These are phyloP conservation scores for Spongiforma sp. DNA, from an alignment of 1,284 basidiomycete genomes.

Conservation along the genomic window DNA sequence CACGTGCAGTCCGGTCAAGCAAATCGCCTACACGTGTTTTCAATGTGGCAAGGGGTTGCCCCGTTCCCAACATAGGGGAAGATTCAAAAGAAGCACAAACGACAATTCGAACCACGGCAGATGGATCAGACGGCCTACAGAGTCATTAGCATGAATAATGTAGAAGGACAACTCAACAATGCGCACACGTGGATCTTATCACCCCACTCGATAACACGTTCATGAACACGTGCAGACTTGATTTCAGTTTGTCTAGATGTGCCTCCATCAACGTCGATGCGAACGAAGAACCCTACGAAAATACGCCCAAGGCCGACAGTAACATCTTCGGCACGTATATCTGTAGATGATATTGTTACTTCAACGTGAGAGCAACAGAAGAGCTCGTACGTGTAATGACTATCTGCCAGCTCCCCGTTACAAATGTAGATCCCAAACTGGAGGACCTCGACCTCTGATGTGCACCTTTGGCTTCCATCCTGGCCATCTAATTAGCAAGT, in stretches of 20 bases:
- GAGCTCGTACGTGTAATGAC: conserved; percentile 2
- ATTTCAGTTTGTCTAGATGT: conserved; percentile 3
- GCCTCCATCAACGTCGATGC: neutral
- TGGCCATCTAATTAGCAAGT: too few species aligned
- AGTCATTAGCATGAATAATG: neutral
- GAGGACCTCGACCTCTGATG: too few species aligned
- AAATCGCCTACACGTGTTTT: conserved; percentile 1
- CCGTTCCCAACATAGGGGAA: conserved; percentile 15
- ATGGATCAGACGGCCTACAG: conserved; percentile 9
- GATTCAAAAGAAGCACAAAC: conserved; percentile 22
- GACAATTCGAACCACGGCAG: neutral
- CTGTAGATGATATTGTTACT: neutral
- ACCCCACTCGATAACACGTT: conserved; percentile 9
- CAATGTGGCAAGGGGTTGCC: conserved; percentile 8
- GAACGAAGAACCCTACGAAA: conserved; percentile 13
- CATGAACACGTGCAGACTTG: conserved; percentile 4
- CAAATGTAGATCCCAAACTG: too few species aligned
- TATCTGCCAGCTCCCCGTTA: too few species aligned
- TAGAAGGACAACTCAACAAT: neutral
- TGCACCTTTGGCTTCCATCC: neutral
- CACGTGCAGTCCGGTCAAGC: neutral
- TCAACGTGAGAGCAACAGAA: neutral
- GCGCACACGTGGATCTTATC: conserved; percentile 11
- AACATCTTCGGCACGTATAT: conserved; percentile 9
- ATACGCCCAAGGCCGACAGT: conserved; percentile 8